These are phyloP conservation scores for Rhytidiadelphus loreus DNA, from an alignment of 225 moss, liverwort and hornwort species.

Conservation along the genomic window DNA sequence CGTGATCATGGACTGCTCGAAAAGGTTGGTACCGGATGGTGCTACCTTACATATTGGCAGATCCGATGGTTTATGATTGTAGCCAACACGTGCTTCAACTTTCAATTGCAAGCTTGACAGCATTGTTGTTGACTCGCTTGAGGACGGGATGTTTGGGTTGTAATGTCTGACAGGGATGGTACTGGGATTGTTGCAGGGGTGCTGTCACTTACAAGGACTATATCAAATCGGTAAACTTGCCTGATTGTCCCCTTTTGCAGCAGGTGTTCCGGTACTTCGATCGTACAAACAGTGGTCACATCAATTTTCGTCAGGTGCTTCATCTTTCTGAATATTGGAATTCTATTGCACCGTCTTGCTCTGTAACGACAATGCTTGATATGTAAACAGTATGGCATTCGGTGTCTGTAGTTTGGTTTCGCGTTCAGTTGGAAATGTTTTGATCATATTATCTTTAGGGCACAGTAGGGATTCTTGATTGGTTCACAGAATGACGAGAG, in stretches of 20 bases:
- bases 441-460: not conserved
- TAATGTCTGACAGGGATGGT: constrained; percentile 12
- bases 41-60: not conserved
- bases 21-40: constrained; percentile 22
- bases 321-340: not conserved
- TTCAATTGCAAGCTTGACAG: not conserved
- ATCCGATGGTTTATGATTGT: not conserved
- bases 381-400: not conserved
- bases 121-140: not conserved
- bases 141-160: constrained; percentile 1
- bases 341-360: not conserved
- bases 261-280: constrained; percentile 72
- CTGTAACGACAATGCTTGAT: not conserved
- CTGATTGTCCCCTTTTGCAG: constrained; percentile 48
- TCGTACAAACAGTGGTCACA: constrained; percentile 34
- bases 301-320: constrained; percentile 81
- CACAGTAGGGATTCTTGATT: not conserved
- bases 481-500: not conserved
- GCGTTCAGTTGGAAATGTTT: not conserved
- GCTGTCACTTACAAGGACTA: constrained; percentile 53
- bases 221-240: constrained; percentile 38
- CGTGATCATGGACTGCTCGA: constrained; percentile 24
- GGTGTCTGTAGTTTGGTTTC: not conserved
- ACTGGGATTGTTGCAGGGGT: constrained; percentile 40
- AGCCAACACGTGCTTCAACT: not conserved